phyloP scores from a whole-genome alignment of 257 asterid genomes.

The Gentiana macrophylla region DNA sequence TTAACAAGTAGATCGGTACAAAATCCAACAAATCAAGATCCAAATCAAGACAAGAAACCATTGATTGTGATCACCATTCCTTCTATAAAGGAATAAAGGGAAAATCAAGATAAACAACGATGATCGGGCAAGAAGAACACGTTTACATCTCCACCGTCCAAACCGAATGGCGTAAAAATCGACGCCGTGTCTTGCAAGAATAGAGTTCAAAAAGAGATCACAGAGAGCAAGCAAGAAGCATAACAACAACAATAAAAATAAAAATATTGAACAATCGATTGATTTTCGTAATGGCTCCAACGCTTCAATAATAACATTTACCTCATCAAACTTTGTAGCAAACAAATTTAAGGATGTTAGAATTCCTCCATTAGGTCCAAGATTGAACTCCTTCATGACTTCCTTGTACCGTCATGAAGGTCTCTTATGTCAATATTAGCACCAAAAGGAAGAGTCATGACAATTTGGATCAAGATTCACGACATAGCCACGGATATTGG shows the following conservation, averaged over 20 bases:
- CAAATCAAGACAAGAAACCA: too few relatives aligned
- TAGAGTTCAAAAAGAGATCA: neutral
- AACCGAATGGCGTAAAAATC: too few relatives aligned
- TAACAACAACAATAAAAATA: too few relatives aligned
- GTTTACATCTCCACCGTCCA: too few relatives aligned
- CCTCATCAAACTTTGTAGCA: constrained; percentile 90
- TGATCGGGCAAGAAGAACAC: too few relatives aligned
- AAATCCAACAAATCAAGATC: too few relatives aligned
- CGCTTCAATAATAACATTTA: constrained; percentile 14
- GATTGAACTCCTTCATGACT: constrained; percentile 91
- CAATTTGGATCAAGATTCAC: constrained; percentile 96
- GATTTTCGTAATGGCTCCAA: neutral
- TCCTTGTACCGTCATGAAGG: constrained; percentile 88
- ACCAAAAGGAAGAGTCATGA: constrained; percentile 80
- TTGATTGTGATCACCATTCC: too few relatives aligned
- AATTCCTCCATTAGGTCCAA: constrained; percentile 98
- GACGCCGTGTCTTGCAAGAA: too few relatives aligned
- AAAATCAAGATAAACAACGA: too few relatives aligned
- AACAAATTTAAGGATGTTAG: constrained; percentile 86
- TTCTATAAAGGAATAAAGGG: too few relatives aligned
- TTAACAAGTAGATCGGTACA: too few relatives aligned
- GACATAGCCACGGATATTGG: constrained; percentile 75
- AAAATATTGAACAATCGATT: too few relatives aligned
- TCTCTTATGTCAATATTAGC: constrained; percentile 96
- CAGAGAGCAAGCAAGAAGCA: neutral